Conservation (phyloP, 441 rosid genomes). For the Pelargonium citronellum region DNA sequence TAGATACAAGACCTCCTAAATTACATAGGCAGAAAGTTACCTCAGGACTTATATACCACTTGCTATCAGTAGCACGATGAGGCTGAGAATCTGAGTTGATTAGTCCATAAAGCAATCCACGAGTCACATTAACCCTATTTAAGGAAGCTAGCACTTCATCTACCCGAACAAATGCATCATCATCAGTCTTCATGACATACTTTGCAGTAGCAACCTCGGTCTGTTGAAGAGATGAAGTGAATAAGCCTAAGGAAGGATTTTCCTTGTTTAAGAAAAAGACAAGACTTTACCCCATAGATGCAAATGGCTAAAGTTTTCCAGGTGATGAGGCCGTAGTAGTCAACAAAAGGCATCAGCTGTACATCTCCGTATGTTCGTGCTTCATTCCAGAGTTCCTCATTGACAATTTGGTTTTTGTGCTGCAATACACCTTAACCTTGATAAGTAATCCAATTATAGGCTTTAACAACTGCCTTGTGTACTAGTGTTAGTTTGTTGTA, state of each 20-base stretch:
- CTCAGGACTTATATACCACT: constrained; percentile 87
- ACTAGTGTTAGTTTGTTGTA: not conserved
- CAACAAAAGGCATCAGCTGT: constrained; percentile 96
- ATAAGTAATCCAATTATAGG: constrained; percentile 19
- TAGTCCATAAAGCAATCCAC: constrained; percentile 78
- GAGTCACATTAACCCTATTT: constrained; percentile 44
- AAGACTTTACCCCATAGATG: constrained; percentile 76
- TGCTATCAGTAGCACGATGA: constrained; percentile 77
- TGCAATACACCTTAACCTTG: constrained; percentile 37
- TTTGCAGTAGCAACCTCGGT: constrained; percentile 74
- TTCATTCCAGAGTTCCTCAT: constrained; percentile 90
- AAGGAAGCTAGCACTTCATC: constrained; percentile 77
- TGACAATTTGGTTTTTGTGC: constrained; percentile 89
- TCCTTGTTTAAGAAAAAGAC: constrained; percentile 24
- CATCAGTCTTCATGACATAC: constrained; percentile 93
- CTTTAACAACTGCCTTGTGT: constrained; percentile 6
- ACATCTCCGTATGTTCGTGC: constrained; percentile 76
- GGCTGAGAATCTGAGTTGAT: constrained; percentile 80
- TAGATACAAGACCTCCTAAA: not conserved
- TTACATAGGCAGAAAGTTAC: constrained; percentile 31
- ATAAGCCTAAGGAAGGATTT: constrained; percentile 23
- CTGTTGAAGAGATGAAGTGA: constrained; percentile 41
- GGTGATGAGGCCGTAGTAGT: constrained; percentile 87
- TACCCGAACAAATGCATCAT: constrained; percentile 90
- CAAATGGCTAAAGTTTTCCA: constrained; percentile 96